Evolutionary conservation across 805 yeast genomes (phyloP).

Genomic region (Kazachstania kunashirensis): DNA sequence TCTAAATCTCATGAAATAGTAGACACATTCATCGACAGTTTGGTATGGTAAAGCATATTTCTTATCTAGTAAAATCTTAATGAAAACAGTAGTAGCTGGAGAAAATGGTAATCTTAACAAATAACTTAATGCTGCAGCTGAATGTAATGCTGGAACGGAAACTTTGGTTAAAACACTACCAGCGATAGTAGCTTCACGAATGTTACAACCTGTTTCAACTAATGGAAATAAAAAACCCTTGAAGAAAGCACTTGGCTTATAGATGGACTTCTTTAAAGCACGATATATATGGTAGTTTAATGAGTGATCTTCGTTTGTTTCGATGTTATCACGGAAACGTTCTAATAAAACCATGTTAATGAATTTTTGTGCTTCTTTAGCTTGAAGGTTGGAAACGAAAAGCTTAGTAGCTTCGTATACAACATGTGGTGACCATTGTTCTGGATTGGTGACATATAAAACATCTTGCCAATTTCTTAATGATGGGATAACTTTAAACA

Average conservation of each 20-base stretch:
- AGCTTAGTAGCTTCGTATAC: slow-evolving; percentile 90
- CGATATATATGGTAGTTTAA: slow-evolving; percentile 90
- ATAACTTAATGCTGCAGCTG: slow-evolving; percentile 89
- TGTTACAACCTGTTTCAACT: slow-evolving; percentile 78
- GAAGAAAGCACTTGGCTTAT: slow-evolving; percentile 96
- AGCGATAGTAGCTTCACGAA: slow-evolving; percentile 90
- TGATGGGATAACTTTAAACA: slow-evolving; percentile 90
- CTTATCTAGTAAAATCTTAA: slow-evolving; percentile 81
- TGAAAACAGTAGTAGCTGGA: slow-evolving; percentile 85
- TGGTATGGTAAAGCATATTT: slow-evolving; percentile 95
- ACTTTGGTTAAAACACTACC: slow-evolving; percentile 84
- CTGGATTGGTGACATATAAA: slow-evolving; percentile 85
- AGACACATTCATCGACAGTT: slow-evolving; percentile 88
- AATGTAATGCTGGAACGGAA: slow-evolving; percentile 89
- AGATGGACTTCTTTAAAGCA: slow-evolving; percentile 82
- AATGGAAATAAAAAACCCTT: slow-evolving; percentile 91
- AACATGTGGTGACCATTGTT: slow-evolving; percentile 89
- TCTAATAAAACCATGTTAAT: slow-evolving; percentile 59
- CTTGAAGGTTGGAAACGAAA: slow-evolving; percentile 80
- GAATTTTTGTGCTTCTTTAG: slow-evolving; percentile 82
- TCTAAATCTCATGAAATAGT: slow-evolving; percentile 88
- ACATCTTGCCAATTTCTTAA: slow-evolving; percentile 94
- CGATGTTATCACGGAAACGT: slow-evolving; percentile 61
- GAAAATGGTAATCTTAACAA: slow-evolving; percentile 71
- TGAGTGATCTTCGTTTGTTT: slow-evolving; percentile 62